Conservation (phyloP, 768 basidiomycete species). For the Termitomyces sp. region DNA sequence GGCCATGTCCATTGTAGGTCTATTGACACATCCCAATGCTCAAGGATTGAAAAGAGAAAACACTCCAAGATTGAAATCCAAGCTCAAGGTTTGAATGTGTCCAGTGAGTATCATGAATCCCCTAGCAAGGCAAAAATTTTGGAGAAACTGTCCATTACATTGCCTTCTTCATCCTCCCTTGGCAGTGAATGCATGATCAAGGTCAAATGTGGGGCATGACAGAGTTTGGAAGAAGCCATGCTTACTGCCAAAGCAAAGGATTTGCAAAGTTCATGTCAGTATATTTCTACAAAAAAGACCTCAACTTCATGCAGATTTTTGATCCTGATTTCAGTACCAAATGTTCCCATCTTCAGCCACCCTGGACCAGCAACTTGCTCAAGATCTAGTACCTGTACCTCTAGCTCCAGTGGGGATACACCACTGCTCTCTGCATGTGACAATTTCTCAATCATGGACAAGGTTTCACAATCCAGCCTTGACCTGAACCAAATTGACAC, state of each 20-base stretch:
- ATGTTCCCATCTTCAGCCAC: conserved; percentile 56
- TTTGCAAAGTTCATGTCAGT: conserved; percentile 44
- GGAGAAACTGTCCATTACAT: conserved; percentile 64
- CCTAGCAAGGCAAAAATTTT: conserved; percentile 45
- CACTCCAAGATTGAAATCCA: conserved; percentile 35
- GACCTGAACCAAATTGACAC: conserved; percentile 59
- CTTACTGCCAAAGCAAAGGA: conserved; percentile 68
- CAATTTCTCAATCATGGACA: conserved; percentile 55
- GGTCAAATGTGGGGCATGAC: conserved; percentile 55
- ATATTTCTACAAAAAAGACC: no score
- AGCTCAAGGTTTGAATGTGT: conserved; percentile 19
- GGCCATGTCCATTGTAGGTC: conserved; percentile 69
- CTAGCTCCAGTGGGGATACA: conserved; percentile 63
- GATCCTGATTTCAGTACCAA: conserved; percentile 28
- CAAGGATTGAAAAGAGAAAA: conserved; percentile 60
- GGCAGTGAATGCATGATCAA: conserved; percentile 66
- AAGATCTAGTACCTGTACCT: conserved; percentile 65
- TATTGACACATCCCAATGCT: conserved; percentile 67
- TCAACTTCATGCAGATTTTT: neutral
- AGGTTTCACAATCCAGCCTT: conserved; percentile 73
- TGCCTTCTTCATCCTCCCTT: conserved; percentile 57
- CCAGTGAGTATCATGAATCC: conserved; percentile 27
- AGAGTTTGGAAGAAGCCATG: conserved; percentile 62
- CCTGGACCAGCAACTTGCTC: conserved; percentile 47
- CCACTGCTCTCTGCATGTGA: conserved; percentile 69